Base-by-base conservation (phyloP, 2,329 filamentous ascomycete species). In the Emmonsiellopsis sp. region DNA sequence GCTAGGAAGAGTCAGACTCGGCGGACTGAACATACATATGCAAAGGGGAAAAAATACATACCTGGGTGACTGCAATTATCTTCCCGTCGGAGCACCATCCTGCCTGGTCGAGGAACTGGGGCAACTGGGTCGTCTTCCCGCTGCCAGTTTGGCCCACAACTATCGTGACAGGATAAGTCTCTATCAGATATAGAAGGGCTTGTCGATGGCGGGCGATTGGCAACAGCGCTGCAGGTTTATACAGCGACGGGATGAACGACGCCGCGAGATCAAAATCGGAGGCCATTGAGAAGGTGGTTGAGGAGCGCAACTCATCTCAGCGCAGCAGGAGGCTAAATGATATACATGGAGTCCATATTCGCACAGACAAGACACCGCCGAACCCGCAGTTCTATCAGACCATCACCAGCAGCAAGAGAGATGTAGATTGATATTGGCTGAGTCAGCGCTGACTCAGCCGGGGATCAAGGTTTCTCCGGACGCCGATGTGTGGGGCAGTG, bases 91-190 rank as follows among this genome's bases (percentile, higher is more conserved):
- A 77, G 65, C 88, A 92, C 91, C 92, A 97, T 70, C 92, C 92
- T 63, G 86, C 88, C 61, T 87, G 78, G 54, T 95, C 85, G 10
- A 97, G 79, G 62, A 87, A 97, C 62, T 96, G 92, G 1, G 93
- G 93, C 43, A 97, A 85, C 66, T 97, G 93, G 0, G 93, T 97
- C 1, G 91, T 95, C 71, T 97, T 97, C 42, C 92, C 91, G 27
- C 88, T 95, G 3, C 93, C 93, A 1, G 93, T 97, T 66, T 96
- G 90, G 7, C 92, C 93, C 52, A 97, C 84, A 10, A 97, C 83
- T 49, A 97, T 88, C 0, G 88, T 92, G 54, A 97, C 85, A 0
- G 87, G 85, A 58, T 83, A 82, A 6, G 82, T 90, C 68, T 97
- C 92, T 55, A 96, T 81, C 11, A 91, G 78, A 70, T 95, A 97